Evolutionary conservation across 371 early-diverging fungal genomes (phyloP), one percentile per base, ranked within the genome.

Genomic region (Dinochytrium kinnereticum): DNA sequence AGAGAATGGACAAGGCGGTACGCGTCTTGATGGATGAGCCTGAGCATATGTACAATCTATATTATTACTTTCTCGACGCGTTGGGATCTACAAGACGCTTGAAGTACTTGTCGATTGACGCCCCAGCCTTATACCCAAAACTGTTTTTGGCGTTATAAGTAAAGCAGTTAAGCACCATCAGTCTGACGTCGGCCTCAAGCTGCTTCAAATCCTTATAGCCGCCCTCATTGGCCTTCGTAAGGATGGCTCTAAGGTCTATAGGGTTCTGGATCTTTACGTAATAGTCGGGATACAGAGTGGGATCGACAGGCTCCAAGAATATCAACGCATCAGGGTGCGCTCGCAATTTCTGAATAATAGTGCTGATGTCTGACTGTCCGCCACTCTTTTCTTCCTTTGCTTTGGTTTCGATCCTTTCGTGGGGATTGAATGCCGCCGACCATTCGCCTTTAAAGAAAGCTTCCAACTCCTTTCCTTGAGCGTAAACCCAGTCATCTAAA

Each of bases 1-100:
- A 87, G 90, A 69, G 97, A 97, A 77, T 98, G 96, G 96, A 94
- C 97, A 59, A 90, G 88, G 79, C 86, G 93, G 86, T 94, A 88
- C 69, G 87, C 85, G 1, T 78, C 82, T 51, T 87, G 78, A 85
- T 13, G 19, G 19, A 44, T 7, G 13, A 44, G 7, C 7, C 44
- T 44, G 13, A 13, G 44, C 44, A 44, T 44, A 7, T 44, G 44
- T 44, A 44, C 44, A n/a, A n/a, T n/a, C n/a, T n/a, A 44, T 44
- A 44, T 44, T 7, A 13, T 44, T 44, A 44, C 19, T 44, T 19
- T 13, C 44, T 44, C 19, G 13, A 44, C 44, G 7, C 19, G 7
- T 44, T 44, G 44, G 44, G 44, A 44, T 44, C 44, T 13, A 44
- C 44, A 55, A 55, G 57, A 10, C 26, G 7, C 21, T 30, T 36